Evolutionary conservation across 345 rosid species (phyloP), one percentile per base, ranked within the genome.

Genomic region (Pistacia integerrima): DNA sequence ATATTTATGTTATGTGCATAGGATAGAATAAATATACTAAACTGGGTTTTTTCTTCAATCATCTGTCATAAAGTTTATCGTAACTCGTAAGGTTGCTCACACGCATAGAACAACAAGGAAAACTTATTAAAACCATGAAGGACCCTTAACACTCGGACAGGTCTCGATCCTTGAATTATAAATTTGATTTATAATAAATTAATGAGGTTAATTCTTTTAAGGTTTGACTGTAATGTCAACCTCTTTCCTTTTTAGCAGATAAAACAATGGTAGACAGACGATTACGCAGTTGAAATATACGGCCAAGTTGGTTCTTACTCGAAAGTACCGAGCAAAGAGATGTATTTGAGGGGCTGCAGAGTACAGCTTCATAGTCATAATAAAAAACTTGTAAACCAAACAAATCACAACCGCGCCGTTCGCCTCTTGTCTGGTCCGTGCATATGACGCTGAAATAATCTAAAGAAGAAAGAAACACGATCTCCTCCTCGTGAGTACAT

Each of bases 331-430:
- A 66, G 11, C 22, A 41, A 55, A 20, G 8, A 6, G n/a, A 11
- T 30, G 12, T 9, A 16, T 57, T 3, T 11, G 25, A 20, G 22
- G 6, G 52, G 9, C 38, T 64, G 3, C 25, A 17, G 49, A 17
- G 20, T 16, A 54, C 0, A 54, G 57, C 16, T 54, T 14, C 20
- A 54, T 54, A 14, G 18, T 54, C 6, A 14, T 13, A 12, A 12
- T 52, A 11, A 64, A 54, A 54, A 3, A n/a, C 1, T 73, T 52
- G 25, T 25, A 25, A 25, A 25, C 57, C 13, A 52, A 13, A 22
- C 62, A 54, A 52, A 22, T 52, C 30, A 57, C 55, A 59, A 25
- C 69, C 64, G 77, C 81, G 81, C 74, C 81, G 77, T 61, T 73
- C 77, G 77, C 81, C 49, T 62, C 28, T 41, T 78, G 74, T 38